Evolutionary conservation across 2,329 filamentous ascomycete species (phyloP).

Genomic region (Capronia americana): DNA sequence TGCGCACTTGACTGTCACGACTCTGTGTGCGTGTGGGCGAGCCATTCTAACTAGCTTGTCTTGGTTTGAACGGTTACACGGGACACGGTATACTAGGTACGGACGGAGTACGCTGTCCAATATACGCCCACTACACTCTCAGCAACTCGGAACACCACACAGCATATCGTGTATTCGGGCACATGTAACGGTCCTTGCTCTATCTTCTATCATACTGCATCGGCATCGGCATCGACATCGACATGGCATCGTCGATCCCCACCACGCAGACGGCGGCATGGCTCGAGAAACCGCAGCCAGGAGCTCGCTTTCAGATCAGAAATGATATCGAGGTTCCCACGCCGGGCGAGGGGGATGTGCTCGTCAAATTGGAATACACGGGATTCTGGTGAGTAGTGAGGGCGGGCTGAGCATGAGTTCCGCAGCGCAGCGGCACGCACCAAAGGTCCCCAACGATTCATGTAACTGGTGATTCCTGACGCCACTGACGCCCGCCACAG

Average conservation of each 20-base stretch:
- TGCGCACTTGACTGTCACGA: not conserved
- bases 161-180: too few species aligned
- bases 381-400: slow-evolving; percentile 49
- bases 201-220: not conserved
- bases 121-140: not conserved
- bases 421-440: too few species aligned
- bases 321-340: slow-evolving; percentile 47
- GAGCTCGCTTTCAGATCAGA: slow-evolving; percentile 47
- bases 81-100: not conserved
- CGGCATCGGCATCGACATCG: not conserved
- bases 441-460: too few species aligned
- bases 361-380: slow-evolving; percentile 56
- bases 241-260: slow-evolving; percentile 14
- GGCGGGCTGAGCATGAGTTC: too few species aligned
- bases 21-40: not conserved
- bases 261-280: slow-evolving; percentile 45
- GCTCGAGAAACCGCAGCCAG: slow-evolving; percentile 46
- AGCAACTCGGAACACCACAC: too few species aligned
- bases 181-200: not conserved
- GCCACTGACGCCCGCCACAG: slow-evolving; percentile 21
- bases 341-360: slow-evolving; percentile 50
- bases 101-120: not conserved
- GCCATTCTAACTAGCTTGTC: too few species aligned
- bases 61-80: too few species aligned
- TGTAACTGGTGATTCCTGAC: too few species aligned